A percentile compares a stretch with the other conserved stretches of the same genome.
Conservation (phyloP, 768 basidiomycete species). For the Podaxis sp. region DNA sequence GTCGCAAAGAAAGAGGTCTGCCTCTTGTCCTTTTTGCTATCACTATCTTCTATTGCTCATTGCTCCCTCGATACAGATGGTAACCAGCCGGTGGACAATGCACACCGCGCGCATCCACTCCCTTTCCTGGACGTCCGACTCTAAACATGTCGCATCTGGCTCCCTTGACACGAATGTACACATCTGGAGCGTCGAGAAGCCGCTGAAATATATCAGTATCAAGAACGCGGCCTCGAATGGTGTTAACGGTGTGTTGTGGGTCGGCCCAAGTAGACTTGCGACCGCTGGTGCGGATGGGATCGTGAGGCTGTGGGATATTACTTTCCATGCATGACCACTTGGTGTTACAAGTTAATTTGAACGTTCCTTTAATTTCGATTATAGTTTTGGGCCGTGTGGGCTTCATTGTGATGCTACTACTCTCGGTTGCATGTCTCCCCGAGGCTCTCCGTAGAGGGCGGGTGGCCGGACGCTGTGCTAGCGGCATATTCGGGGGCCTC, state of each 20-base stretch:
- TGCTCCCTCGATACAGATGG: slow-evolving; percentile 37
- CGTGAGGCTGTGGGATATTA: slow-evolving; percentile 71
- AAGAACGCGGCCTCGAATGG: slow-evolving; percentile 88
- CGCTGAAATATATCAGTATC: slow-evolving; percentile 74
- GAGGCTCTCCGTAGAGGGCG: too few species aligned
- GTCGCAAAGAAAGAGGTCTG: slow-evolving; percentile 62
- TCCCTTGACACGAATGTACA: slow-evolving; percentile 94
- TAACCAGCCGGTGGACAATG: slow-evolving; percentile 81
- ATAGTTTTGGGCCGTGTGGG: background rate
- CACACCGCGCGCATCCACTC: slow-evolving; percentile 83
- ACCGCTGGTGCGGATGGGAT: slow-evolving; percentile 83
- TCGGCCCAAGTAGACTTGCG: slow-evolving; percentile 55
- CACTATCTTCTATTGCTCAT: background rate
- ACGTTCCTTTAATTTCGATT: background rate
- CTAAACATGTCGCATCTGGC: slow-evolving; percentile 78
- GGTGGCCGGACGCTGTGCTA: too few species aligned
- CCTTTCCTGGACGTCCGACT: slow-evolving; percentile 73
- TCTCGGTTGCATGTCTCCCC: too few species aligned
- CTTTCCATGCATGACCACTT: slow-evolving; percentile 31
- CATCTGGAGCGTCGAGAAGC: slow-evolving; percentile 75
- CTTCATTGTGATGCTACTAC: too few species aligned
- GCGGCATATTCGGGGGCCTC: too few species aligned
- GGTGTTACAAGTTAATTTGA: background rate
- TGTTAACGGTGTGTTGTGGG: slow-evolving; percentile 80
- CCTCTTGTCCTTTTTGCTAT: background rate